Percentiles rank a stretch among this genome's conserved stretches.
phyloP scores from a whole-genome alignment of 2,329 filamentous ascomycete genomes.

The Plenodomus biglobosus region DNA sequence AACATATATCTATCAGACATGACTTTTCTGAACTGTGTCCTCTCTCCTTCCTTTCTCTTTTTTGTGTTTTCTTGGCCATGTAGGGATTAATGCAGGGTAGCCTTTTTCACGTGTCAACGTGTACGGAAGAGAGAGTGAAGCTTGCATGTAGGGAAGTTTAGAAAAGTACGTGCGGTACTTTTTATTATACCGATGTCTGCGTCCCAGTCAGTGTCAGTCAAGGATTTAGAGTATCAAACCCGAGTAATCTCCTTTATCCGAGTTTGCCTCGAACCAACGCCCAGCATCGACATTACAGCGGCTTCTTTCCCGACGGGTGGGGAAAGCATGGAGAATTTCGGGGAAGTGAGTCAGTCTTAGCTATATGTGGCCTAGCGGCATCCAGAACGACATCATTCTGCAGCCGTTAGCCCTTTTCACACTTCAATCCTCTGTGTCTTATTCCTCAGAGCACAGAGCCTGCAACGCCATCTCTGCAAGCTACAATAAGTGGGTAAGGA shows the following conservation, averaged over 20 bases:
- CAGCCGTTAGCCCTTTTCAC: slow-evolving; percentile 10
- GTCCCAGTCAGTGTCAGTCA: too few relatives aligned
- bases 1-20: too few relatives aligned
- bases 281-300: slow-evolving; percentile 10
- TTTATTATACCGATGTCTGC: too few relatives aligned
- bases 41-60: too few relatives aligned
- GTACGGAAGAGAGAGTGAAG: too few relatives aligned
- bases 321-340: slow-evolving; percentile 5
- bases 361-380: slow-evolving; percentile 6
- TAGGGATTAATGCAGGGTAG: too few relatives aligned
- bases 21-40: too few relatives aligned
- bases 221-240: too few relatives aligned
- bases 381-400: slow-evolving; percentile 22
- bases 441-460: slow-evolving; percentile 14
- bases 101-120: too few relatives aligned
- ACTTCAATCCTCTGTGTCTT: slow-evolving; percentile 24
- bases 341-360: slow-evolving; percentile 8
- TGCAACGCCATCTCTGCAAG: slow-evolving; percentile 9
- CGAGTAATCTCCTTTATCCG: slow-evolving; percentile 26
- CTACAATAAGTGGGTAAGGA: slow-evolving; percentile 7
- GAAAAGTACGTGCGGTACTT: too few relatives aligned
- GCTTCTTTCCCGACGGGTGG: slow-evolving; percentile 26
- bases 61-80: too few relatives aligned
- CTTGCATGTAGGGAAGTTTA: too few relatives aligned
- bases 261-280: slow-evolving; percentile 21